Evolutionary conservation across 2,329 filamentous ascomycete species (phyloP), one percentile per base, ranked within the genome.

Genomic region (Ophiostoma himal-ulmi): DNA sequence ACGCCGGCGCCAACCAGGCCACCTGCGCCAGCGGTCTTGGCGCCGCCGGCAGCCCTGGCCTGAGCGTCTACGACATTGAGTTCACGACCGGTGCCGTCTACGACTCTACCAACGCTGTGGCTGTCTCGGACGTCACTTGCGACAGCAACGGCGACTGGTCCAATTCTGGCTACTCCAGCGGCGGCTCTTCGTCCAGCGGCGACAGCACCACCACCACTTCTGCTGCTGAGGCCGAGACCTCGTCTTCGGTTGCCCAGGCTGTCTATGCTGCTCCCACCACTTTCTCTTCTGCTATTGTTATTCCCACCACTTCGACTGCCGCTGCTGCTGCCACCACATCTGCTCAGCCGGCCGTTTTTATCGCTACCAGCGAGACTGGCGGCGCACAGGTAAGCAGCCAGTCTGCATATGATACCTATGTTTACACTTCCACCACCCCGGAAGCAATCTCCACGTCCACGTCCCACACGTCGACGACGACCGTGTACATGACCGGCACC

Each of bases 51-150:
- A 74, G 74, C 80, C 76, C 71, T 71, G 73, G 14, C 74, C 82
- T 70, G 80, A 77, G 1, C 10, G 84, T 87, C 37, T 81, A 81
- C 76, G 85, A 87, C 77, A 82, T 87, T 72, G 76, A 78, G 74
- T 87, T 86, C 74, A 81, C 80, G 41, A 82, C 83, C 20, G 85
- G 85, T 66, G 76, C 81, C 69, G 77, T 76, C 48, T 77, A 81
- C 0, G 70, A 79, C 30, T 80, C 81, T 5, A 75, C 76, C 7
- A 75, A 77, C 2, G 76, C 71, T 10, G 37, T 39, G 39, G 60
- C 72, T 0, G 39, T 69, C 62, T 39, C 70, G 2, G 52, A 37
- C 13, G 39, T 39, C 34, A 52, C 34, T 8, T 8, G 67, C 52
- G 48, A 67, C 11, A 44, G 48, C 60, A 30, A 0, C 11, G 54